Conservation (phyloP, 2,329 filamentous ascomycete species). For the Xylariomycetidae sp. region DNA sequence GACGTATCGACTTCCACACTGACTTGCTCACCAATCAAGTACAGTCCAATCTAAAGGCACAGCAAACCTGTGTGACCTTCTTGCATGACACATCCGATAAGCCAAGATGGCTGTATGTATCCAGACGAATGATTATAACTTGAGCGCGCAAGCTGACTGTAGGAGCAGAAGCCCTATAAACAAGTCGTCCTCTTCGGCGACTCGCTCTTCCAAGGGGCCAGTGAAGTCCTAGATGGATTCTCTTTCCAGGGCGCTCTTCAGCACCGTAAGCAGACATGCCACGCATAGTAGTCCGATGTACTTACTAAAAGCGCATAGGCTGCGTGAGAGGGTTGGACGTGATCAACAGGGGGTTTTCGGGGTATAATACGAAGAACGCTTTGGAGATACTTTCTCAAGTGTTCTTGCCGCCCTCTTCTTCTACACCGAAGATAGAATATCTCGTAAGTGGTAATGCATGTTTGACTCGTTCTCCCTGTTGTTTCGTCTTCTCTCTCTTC, state of each 20-base stretch:
- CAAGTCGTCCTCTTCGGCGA: slow-evolving; percentile 86
- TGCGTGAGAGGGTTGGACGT: slow-evolving; percentile 78
- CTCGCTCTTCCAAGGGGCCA: slow-evolving; percentile 72
- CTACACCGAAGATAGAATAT: slow-evolving; percentile 59
- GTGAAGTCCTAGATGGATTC: slow-evolving; percentile 61
- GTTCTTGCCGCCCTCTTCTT: slow-evolving; percentile 59
- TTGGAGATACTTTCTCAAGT: slow-evolving; percentile 64
- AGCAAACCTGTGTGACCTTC: no score
- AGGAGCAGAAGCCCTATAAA: slow-evolving; percentile 51
- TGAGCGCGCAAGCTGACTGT: neutral
- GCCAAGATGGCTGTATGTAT: no score
- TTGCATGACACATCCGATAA: no score
- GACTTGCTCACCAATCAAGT: no score
- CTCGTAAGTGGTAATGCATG: slow-evolving; percentile 44
- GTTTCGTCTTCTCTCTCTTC: no score
- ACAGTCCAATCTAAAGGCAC: no score
- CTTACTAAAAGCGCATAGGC: no score
- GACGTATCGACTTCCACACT: no score
- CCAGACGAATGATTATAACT: no score
- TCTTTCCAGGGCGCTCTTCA: slow-evolving; percentile 70
- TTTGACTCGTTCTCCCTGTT: slow-evolving; percentile 3
- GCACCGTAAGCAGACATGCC: slow-evolving; percentile 57
- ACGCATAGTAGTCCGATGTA: no score
- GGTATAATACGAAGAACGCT: slow-evolving; percentile 77
- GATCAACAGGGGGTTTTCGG: slow-evolving; percentile 81